Evolutionary conservation across 495 filamentous ascomycete genomes (phyloP), one percentile per base, ranked within the genome.

Genomic region (Penicillium soppii): DNA sequence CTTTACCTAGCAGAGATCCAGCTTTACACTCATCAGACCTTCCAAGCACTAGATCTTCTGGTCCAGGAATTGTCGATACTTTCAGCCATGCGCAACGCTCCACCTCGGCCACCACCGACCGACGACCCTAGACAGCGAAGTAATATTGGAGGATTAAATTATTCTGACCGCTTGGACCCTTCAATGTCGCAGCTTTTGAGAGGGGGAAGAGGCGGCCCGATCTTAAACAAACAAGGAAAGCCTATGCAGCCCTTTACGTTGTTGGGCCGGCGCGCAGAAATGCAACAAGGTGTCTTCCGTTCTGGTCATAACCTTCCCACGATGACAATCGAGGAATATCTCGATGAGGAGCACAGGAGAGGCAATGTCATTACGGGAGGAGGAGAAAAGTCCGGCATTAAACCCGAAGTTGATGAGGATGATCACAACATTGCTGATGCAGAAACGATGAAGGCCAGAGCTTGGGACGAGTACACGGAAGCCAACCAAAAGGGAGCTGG

Each of bases 251-350:
- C 92, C 3, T 97, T 98, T 60, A 97, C 91, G 3, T 66, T 98
- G 26, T 73, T 94, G 1, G 85, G 87, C 59, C 88, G 80, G 44
- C 82, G 94, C 5, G 82, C 91, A 59, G 80, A 88, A 56, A 68
- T 96, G 33, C 85, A 85, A 46, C 73, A 85, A 39, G 90, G 92
- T 4, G 92, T 97, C 3, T 98, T 98, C 68, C 80, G 87, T 45
- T 82, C 91, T 2, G 88, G 92, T 7, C 94, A 98, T 66, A 96
- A 88, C 68, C 71, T 98, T 35, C 94, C 94, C 7, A 97, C 95
- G 0, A 97, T 97, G 94, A 89, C 83, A 0, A 97, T 98, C 52
- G 95, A 98, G 56, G 94, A 98, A 68, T 97, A 97, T 63, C 73
- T 98, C 13, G 92, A 92, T 39, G 94, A 98, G 71, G 94, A 98